phyloP scores from a whole-genome alignment of 306 rosid genomes.

The Cucurbita argyrosperma region DNA sequence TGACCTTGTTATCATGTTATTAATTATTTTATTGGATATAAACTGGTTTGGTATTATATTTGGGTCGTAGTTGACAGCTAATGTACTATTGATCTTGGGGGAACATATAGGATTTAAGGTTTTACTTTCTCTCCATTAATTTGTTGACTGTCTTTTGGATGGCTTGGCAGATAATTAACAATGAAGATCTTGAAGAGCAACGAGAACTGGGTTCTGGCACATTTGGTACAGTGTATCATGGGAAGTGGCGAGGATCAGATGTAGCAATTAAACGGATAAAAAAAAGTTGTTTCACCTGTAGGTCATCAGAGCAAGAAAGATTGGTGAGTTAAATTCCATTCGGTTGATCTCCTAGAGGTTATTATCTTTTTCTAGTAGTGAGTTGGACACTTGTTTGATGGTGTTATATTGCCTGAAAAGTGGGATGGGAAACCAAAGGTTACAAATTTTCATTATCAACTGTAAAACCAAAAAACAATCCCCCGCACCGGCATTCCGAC shows the following conservation, averaged over 20 bases:
- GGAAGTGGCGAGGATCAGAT: constrained; percentile 81
- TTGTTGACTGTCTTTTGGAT: constrained; percentile 10
- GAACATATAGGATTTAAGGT: neutral
- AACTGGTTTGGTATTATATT: neutral
- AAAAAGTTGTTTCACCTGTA: constrained; percentile 59
- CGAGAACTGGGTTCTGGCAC: constrained; percentile 74
- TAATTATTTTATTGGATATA: neutral
- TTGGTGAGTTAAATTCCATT: constrained; percentile 28
- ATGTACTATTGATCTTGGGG: neutral
- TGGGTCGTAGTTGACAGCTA: neutral
- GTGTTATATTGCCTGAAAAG: neutral
- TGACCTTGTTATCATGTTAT: neutral
- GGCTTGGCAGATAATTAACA: constrained; percentile 40
- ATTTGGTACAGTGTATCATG: constrained; percentile 77
- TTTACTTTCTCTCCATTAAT: neutral
- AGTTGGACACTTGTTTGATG: neutral
- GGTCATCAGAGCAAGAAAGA: constrained; percentile 63
- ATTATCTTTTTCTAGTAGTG: neutral
- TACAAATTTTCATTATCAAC: neutral
- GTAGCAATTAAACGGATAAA: constrained; percentile 77
- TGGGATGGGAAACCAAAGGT: neutral
- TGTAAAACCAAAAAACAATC: neutral
- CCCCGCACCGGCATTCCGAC: neutral
- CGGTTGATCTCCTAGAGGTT: neutral
- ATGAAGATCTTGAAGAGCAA: constrained; percentile 80